Evolutionary conservation across 768 basidiomycete species (phyloP), one percentile per base, ranked within the genome.

Genomic region (Suillus occidentalis): DNA sequence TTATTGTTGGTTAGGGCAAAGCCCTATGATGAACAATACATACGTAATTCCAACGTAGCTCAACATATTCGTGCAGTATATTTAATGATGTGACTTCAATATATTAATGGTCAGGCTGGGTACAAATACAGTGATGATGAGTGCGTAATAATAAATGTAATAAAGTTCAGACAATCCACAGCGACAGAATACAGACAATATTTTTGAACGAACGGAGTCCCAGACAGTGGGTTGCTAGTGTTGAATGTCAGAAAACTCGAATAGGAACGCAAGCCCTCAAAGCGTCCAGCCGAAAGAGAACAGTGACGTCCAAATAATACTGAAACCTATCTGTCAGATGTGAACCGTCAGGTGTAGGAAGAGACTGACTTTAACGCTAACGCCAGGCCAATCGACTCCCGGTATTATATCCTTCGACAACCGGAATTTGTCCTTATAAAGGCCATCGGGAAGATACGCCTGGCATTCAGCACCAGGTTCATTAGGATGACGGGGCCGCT

Each of bases 291-390:
- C 86, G 86, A 47, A 88, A 78, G 52, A 88, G 76, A 47, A 91
- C 89, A 59, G 88, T 88, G 39, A 89, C 81, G 64, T 91, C 89
- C 63, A 91, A 77, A 72, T 89, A 91, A 76, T 91, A 91, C 90
- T 92, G 70, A 13, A 67, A 45, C 34, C 55, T 6, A 59, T 14
- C 52, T 6, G 14, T 58, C 43, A 58, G 61, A 10, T 61, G 53
- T 36, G 25, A 59, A 58, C 3, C 12, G 14, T 61, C 22, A 20
- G 39, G 20, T 59, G 25, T 20, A 18, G 25, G 16, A 58, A 25
- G 53, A 25, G 22, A 76, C 81, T 62, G 70, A 90, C 90, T 82
- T 89, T 87, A 58, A 91, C 85, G 61, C 80, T 85, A 20, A 92
- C 69, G 10, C 89, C 89, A 55, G 80, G 77, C 87, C 89, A 90